A percentile compares a stretch with the other conserved stretches of the same genome.
Evolutionary conservation across 108 stramenopile genomes (phyloP).

Genomic region (Nitzschia sp.): DNA sequence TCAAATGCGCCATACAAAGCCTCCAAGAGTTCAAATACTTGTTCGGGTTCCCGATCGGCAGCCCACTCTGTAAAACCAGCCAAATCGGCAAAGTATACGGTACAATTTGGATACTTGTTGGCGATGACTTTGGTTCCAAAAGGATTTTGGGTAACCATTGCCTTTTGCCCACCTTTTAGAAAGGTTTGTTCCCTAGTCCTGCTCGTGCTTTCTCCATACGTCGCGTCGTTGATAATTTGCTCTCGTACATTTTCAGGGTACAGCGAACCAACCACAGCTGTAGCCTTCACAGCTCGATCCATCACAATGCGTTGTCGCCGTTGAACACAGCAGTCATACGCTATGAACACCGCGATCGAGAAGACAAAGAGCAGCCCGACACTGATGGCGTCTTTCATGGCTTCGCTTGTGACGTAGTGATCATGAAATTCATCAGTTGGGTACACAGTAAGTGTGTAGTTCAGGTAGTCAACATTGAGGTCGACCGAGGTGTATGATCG

Average conservation of each 20-base stretch:
- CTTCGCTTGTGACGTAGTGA: neutral
- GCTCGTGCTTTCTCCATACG: neutral
- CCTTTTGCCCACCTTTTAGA: no score
- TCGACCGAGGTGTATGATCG: neutral
- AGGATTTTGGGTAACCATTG: constrained; percentile 1
- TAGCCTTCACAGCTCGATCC: constrained; percentile 1
- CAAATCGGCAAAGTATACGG: constrained; percentile 22
- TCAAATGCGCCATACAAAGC: constrained; percentile 5
- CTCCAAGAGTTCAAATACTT: constrained; percentile 18
- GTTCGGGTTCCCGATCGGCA: constrained; percentile 1
- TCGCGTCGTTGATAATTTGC: constrained; percentile 2
- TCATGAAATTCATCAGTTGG: constrained; percentile 8
- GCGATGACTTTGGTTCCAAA: constrained; percentile 9
- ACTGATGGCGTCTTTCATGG: neutral
- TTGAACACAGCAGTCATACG: neutral
- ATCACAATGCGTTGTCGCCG: constrained; percentile 1
- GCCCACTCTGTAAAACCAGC: constrained; percentile 24
- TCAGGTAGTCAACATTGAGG: neutral
- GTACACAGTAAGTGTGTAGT: constrained; percentile 11
- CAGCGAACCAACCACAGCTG: neutral
- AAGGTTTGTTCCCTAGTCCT: neutral
- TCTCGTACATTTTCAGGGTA: constrained; percentile 13
- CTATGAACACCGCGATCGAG: neutral
- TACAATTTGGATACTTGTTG: constrained; percentile 9
- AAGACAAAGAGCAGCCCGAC: neutral